phyloP scores from a whole-genome alignment of 805 yeast species.

The Candida golubevii region DNA sequence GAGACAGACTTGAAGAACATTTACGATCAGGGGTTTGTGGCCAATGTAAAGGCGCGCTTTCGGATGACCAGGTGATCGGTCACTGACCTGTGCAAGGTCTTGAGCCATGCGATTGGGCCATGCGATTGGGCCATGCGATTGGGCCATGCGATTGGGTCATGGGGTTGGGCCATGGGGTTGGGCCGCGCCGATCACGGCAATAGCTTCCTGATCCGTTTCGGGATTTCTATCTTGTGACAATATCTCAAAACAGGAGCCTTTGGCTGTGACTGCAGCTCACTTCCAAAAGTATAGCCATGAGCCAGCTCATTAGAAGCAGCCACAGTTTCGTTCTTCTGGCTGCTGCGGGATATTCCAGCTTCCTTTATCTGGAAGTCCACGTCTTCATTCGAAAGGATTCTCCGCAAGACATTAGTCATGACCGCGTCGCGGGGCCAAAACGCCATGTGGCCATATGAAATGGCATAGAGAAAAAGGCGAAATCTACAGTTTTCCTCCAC shows the following conservation, averaged over 20 bases:
- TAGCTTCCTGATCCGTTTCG: not conserved
- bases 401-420: slow-evolving; percentile 5
- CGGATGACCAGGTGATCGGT: not conserved
- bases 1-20: slow-evolving; percentile 36
- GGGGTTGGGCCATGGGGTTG: too few relatives aligned
- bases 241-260: not conserved
- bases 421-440: slow-evolving; percentile 8
- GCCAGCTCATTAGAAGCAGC: too few relatives aligned
- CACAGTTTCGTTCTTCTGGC: too few relatives aligned
- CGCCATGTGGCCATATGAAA: slow-evolving; percentile 4
- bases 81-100: too few relatives aligned
- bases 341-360: too few relatives aligned
- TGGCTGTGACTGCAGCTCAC: too few relatives aligned
- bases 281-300: too few relatives aligned
- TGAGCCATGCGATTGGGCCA: too few relatives aligned
- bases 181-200: slow-evolving; percentile 1
- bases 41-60: slow-evolving; percentile 27
- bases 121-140: too few relatives aligned
- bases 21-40: slow-evolving; percentile 47
- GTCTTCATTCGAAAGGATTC: slow-evolving; percentile 10
- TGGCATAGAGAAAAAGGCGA: slow-evolving; percentile 14
- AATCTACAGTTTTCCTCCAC: slow-evolving; percentile 11
- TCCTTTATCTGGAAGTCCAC: not conserved
- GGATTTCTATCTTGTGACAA: not conserved
- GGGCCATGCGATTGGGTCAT: too few relatives aligned